Conservation (phyloP, 1,284 basidiomycete species). For the Meira nashicola region DNA sequence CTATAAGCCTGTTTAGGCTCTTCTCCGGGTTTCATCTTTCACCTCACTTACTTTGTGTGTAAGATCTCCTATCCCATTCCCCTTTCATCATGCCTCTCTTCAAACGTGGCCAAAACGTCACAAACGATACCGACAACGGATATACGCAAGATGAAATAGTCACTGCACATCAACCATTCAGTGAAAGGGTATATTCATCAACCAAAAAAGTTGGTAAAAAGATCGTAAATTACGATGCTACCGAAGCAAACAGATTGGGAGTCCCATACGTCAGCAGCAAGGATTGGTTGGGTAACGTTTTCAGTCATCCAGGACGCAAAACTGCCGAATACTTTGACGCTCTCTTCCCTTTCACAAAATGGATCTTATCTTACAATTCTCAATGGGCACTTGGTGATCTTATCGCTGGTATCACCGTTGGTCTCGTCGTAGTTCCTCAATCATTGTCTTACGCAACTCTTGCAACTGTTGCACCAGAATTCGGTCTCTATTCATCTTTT, state of each 20-base stretch:
- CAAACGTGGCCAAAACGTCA: too few species aligned
- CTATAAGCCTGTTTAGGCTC: too few species aligned
- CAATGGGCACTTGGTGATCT: constrained; percentile 52
- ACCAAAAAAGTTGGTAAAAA: constrained; percentile 13
- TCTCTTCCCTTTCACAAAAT: constrained; percentile 52
- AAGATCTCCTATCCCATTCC: too few species aligned
- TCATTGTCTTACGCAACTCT: constrained; percentile 64
- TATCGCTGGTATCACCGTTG: constrained; percentile 54
- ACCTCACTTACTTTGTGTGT: too few species aligned
- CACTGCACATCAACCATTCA: too few species aligned
- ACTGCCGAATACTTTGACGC: constrained; percentile 36
- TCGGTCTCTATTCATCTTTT: constrained; percentile 92
- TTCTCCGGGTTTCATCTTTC: too few species aligned
- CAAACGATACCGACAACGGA: too few species aligned
- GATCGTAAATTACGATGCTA: constrained; percentile 42
- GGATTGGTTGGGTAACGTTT: constrained; percentile 38
- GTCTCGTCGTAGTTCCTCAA: constrained; percentile 51
- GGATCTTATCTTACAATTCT: constrained; percentile 53
- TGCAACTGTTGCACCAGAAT: constrained; percentile 77
- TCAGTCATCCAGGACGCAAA: constrained; percentile 24
- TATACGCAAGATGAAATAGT: too few species aligned
- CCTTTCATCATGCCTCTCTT: too few species aligned
- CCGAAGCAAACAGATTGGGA: constrained; percentile 45
- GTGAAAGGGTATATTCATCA: too few species aligned
- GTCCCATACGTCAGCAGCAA: constrained; percentile 45